phyloP scores from a whole-genome alignment of 352 stramenopile genomes.

The Phytophthora citricola region DNA sequence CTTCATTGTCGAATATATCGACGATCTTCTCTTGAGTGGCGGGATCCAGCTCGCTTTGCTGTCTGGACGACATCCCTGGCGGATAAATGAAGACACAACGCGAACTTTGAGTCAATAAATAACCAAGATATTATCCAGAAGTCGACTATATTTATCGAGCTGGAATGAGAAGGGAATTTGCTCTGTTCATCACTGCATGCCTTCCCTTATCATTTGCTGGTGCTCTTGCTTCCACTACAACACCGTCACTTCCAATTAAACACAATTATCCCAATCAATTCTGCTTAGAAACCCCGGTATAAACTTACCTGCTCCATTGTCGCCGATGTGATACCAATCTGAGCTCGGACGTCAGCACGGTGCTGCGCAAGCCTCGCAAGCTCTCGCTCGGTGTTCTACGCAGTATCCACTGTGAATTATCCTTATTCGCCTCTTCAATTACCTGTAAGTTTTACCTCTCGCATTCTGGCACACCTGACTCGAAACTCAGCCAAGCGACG shows the following conservation, averaged over 20 bases:
- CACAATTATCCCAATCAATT: background rate
- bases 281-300: background rate
- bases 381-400: slow-evolving; percentile 33
- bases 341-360: slow-evolving; percentile 24
- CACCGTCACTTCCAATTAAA: background rate
- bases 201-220: slow-evolving; percentile 39
- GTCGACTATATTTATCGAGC: slow-evolving; percentile 36
- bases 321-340: slow-evolving; percentile 33
- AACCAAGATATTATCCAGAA: slow-evolving; percentile 1
- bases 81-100: background rate
- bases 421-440: background rate
- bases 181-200: slow-evolving; percentile 2
- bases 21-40: slow-evolving; percentile 34
- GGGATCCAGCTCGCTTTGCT: slow-evolving; percentile 23
- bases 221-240: slow-evolving; percentile 44
- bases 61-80: slow-evolving; percentile 17
- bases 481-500: slow-evolving; percentile 30
- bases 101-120: background rate
- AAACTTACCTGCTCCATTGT: slow-evolving; percentile 37
- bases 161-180: background rate
- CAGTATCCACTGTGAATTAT: background rate
- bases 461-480: slow-evolving; percentile 32
- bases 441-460: slow-evolving; percentile 16
- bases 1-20: slow-evolving; percentile 66
- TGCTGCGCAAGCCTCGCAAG: slow-evolving; percentile 30